phyloP scores from a whole-genome alignment of 495 filamentous ascomycete species.

The Astrocystis sublimbata region DNA sequence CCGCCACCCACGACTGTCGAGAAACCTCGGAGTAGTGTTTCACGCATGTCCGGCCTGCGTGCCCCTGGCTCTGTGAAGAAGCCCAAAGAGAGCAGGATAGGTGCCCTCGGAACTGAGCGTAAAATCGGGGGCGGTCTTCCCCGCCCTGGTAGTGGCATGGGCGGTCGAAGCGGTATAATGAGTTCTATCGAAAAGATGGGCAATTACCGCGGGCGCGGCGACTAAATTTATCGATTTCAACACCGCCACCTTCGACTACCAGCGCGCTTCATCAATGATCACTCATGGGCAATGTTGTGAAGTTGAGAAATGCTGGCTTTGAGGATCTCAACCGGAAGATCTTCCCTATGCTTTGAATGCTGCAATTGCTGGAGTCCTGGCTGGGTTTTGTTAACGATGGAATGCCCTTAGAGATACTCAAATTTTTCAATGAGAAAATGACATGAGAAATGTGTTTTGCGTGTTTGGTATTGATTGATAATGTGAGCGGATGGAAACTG shows the following conservation, averaged over 20 bases:
- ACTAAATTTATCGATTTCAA: too few species aligned
- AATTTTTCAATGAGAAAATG: neutral
- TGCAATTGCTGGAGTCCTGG: constrained; percentile 22
- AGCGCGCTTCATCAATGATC: too few species aligned
- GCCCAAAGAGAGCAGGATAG: constrained; percentile 45
- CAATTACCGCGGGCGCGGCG: constrained; percentile 39
- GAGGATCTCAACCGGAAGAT: constrained; percentile 18
- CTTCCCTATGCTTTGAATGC: constrained; percentile 21
- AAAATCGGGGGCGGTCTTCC: constrained; percentile 47
- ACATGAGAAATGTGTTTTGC: neutral
- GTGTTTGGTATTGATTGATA: neutral
- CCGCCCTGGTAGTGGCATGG: constrained; percentile 43
- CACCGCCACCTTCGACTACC: too few species aligned
- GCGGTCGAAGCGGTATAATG: constrained; percentile 63
- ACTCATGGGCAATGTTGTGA: neutral
- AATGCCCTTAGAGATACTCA: constrained; percentile 7
- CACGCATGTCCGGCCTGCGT: constrained; percentile 44
- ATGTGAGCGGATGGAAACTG: neutral
- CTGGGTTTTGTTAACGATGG: constrained; percentile 12
- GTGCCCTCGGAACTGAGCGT: constrained; percentile 43
- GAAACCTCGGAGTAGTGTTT: constrained; percentile 26
- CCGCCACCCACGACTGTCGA: constrained; percentile 19
- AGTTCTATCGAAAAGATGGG: constrained; percentile 73
- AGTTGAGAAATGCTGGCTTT: constrained; percentile 9
- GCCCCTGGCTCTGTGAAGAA: constrained; percentile 41